Conservation (phyloP, 2,329 filamentous ascomycete species). For the Eurotiales sp. region DNA sequence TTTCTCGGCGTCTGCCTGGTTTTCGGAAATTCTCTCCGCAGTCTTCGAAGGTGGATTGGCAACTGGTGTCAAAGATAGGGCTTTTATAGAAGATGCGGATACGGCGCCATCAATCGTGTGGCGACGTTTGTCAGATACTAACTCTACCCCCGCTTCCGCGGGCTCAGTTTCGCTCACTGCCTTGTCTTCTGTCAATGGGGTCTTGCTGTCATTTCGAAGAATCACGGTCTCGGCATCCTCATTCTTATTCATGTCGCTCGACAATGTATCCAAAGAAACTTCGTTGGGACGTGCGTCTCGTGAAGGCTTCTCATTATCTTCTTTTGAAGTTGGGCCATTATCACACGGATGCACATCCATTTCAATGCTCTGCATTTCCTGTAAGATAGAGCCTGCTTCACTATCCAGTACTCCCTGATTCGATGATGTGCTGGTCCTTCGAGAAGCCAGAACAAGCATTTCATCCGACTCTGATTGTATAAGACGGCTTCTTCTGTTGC, state of each 20-base stretch:
- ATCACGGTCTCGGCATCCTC: neutral
- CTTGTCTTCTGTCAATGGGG: neutral
- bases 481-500: constrained; percentile 18
- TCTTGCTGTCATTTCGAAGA: neutral
- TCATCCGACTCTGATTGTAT: constrained; percentile 33
- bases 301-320: neutral
- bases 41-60: neutral
- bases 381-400: constrained; percentile 10
- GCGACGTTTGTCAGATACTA: constrained; percentile 1
- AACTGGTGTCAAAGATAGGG: constrained; percentile 3
- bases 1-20: neutral
- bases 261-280: neutral
- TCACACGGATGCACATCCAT: neutral
- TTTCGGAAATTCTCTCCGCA: neutral
- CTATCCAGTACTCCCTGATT: constrained; percentile 24
- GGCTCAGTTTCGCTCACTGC: neutral
- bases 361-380: constrained; percentile 3
- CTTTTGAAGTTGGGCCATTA: neutral
- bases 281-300: neutral
- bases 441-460: constrained; percentile 25
- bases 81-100: neutral
- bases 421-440: constrained; percentile 21
- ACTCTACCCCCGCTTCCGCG: neutral
- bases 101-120: constrained; percentile 6
- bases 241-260: neutral